Percentiles rank a stretch among this genome's conserved stretches.
These are phyloP conservation scores for Cladophialophora chaetospira DNA, from an alignment of 2,329 filamentous ascomycete genomes.

Conservation along the genomic window DNA sequence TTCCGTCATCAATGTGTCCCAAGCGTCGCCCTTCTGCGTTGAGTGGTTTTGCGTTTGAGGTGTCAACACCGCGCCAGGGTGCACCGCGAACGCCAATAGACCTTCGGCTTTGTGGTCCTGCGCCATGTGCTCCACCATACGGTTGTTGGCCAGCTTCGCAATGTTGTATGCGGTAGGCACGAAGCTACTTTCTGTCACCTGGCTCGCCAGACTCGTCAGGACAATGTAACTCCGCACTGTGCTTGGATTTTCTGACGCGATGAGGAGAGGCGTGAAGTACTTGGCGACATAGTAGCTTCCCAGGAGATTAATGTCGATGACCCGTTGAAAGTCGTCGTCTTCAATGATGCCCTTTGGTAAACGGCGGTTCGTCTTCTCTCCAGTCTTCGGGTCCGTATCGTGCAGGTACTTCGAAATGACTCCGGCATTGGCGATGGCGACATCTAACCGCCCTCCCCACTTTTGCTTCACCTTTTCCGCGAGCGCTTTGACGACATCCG, in stretches of 20 bases:
- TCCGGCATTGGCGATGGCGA: constrained; percentile 42
- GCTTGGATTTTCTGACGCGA: constrained; percentile 16
- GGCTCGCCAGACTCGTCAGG: constrained; percentile 22
- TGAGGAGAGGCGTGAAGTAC: constrained; percentile 23
- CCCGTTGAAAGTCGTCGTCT: constrained; percentile 25
- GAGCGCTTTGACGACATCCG: constrained; percentile 35
- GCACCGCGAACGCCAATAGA: constrained; percentile 22
- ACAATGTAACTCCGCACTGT: constrained; percentile 15
- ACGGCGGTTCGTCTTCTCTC: constrained; percentile 17
- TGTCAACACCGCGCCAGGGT: constrained; percentile 26
- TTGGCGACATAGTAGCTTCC: constrained; percentile 27
- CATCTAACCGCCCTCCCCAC: constrained; percentile 38
- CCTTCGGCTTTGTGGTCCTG: constrained; percentile 18
- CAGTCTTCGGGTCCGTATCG: constrained; percentile 27
- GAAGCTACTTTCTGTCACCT: constrained; percentile 14
- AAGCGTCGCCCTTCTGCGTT: constrained; percentile 21
- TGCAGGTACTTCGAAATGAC: constrained; percentile 28
- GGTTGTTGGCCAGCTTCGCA: constrained; percentile 20
- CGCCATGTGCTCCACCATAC: constrained; percentile 26
- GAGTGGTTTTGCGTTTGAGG: constrained; percentile 21
- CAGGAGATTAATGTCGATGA: constrained; percentile 25
- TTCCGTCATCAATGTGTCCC: constrained; percentile 20
- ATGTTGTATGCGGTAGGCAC: constrained; percentile 24
- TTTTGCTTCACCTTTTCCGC: constrained; percentile 34
- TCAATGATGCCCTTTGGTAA: constrained; percentile 24